These are phyloP conservation scores for Trametes coccinea DNA, from an alignment of 768 basidiomycete species.

Conservation along the genomic window DNA sequence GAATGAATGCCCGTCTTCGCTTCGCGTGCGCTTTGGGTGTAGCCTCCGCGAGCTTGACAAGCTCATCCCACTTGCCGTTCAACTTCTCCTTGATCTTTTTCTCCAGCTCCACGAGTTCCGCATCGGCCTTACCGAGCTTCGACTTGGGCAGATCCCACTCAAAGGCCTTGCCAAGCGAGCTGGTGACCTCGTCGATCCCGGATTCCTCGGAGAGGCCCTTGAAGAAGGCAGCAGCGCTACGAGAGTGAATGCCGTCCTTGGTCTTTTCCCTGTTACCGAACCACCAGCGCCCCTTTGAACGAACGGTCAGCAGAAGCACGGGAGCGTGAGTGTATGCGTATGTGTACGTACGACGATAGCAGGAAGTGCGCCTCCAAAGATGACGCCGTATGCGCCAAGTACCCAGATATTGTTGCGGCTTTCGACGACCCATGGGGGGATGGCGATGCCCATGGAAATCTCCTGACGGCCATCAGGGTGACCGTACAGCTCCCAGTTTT, in stretches of 20 bases:
- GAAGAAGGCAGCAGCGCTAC: slow-evolving; percentile 87
- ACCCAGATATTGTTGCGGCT: slow-evolving; percentile 91
- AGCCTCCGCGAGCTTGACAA: slow-evolving; percentile 43
- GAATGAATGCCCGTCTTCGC: slow-evolving; percentile 58
- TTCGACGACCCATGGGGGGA: slow-evolving; percentile 93
- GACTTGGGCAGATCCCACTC: slow-evolving; percentile 51
- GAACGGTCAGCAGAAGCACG: neutral
- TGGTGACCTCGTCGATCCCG: slow-evolving; percentile 68
- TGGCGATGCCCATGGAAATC: slow-evolving; percentile 89
- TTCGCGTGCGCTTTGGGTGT: slow-evolving; percentile 36
- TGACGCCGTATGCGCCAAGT: slow-evolving; percentile 78
- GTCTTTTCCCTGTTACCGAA: slow-evolving; percentile 88
- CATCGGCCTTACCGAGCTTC: slow-evolving; percentile 29
- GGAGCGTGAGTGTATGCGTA: slow-evolving; percentile 25
- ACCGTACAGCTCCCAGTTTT: slow-evolving; percentile 86
- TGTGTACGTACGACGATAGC: slow-evolving; percentile 64
- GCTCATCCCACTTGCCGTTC: slow-evolving; percentile 56
- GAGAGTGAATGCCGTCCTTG: slow-evolving; percentile 85
- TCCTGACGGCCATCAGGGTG: slow-evolving; percentile 98
- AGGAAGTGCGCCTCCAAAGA: slow-evolving; percentile 89
- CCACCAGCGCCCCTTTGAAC: slow-evolving; percentile 86
- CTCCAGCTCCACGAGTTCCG: slow-evolving; percentile 50
- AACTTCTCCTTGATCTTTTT: slow-evolving; percentile 48
- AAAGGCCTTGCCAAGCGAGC: slow-evolving; percentile 66
- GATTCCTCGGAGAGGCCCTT: slow-evolving; percentile 81